Percentiles rank a stretch among this genome's conserved stretches.
These are phyloP conservation scores for Pythium oligandrum DNA, from an alignment of 352 stramenopile genomes.

Conservation along the genomic window DNA sequence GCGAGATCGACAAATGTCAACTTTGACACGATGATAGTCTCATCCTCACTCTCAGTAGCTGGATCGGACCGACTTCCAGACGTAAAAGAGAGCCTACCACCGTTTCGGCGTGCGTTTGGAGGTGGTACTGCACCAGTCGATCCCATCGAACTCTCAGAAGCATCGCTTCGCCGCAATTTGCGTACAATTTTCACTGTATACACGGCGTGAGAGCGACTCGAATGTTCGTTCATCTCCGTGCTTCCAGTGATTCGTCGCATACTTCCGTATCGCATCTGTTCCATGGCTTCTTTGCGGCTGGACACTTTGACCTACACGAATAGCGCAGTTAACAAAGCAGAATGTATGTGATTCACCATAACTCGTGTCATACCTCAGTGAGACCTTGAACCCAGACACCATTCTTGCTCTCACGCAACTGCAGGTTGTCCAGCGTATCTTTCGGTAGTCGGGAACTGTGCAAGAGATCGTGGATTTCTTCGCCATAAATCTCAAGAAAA, in stretches of 20 bases:
- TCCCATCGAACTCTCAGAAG: not conserved
- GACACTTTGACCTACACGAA: slow-evolving; percentile 41
- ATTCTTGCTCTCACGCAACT: slow-evolving; percentile 63
- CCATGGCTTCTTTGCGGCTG: slow-evolving; percentile 51
- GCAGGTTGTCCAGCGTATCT: slow-evolving; percentile 43
- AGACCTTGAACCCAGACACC: slow-evolving; percentile 79
- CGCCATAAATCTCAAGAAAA: slow-evolving; percentile 96
- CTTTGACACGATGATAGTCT: slow-evolving; percentile 59
- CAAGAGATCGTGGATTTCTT: slow-evolving; percentile 96
- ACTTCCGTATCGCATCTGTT: slow-evolving; percentile 77
- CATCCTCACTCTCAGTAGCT: slow-evolving; percentile 11
- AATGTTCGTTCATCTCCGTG: slow-evolving; percentile 88
- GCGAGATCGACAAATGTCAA: slow-evolving; percentile 87
- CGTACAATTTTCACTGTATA: slow-evolving; percentile 86
- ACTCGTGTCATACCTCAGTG: slow-evolving; percentile 37
- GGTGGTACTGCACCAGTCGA: not conserved
- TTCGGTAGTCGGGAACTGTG: slow-evolving; percentile 27
- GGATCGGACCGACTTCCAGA: not conserved
- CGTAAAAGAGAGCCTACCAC: slow-evolving; percentile 5
- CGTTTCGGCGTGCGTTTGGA: slow-evolving; percentile 7
- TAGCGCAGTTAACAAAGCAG: not conserved
- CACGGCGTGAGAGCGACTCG: slow-evolving; percentile 82
- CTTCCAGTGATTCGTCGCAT: slow-evolving; percentile 73
- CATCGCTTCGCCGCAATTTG: slow-evolving; percentile 21
- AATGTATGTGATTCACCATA: not conserved